Conservation (phyloP, 164 flowering plant species). For the Magnolia officinalis region DNA sequence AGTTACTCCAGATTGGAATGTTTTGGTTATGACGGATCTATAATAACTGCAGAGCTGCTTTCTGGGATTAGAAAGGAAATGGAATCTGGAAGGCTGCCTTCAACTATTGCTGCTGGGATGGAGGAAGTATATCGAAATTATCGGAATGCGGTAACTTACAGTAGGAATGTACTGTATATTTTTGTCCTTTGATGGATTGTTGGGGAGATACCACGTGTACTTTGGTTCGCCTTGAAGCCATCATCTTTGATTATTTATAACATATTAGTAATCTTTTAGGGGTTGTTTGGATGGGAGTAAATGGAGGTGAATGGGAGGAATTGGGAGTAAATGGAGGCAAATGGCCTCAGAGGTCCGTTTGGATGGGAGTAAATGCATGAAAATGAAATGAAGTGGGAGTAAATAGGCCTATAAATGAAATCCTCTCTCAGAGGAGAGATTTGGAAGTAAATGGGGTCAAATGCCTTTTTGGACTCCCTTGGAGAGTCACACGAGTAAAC, state of each 20-base stretch:
- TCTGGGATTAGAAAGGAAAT: constrained; percentile 55
- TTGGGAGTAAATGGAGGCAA: no score
- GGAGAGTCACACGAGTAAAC: no score
- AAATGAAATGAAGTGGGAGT: no score
- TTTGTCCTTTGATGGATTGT: background rate
- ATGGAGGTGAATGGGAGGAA: no score
- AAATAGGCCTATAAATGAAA: no score
- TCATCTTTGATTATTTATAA: background rate
- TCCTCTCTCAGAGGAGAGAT: no score
- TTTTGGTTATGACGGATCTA: background rate
- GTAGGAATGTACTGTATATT: background rate
- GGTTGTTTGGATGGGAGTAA: no score
- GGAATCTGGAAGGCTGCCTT: constrained; percentile 73
- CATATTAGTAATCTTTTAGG: background rate
- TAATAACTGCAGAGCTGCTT: constrained; percentile 56
- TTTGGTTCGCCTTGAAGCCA: background rate
- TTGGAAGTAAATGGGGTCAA: no score
- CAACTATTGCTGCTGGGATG: constrained; percentile 65
- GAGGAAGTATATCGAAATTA: constrained; percentile 76
- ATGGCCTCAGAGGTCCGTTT: no score
- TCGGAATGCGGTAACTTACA: constrained; percentile 67
- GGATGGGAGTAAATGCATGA: no score
- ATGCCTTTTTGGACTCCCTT: no score
- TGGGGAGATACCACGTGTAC: background rate
- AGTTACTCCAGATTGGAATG: background rate